These are phyloP conservation scores for Buddleja alternifolia DNA, from an alignment of 257 asterid genomes.

Conservation along the genomic window DNA sequence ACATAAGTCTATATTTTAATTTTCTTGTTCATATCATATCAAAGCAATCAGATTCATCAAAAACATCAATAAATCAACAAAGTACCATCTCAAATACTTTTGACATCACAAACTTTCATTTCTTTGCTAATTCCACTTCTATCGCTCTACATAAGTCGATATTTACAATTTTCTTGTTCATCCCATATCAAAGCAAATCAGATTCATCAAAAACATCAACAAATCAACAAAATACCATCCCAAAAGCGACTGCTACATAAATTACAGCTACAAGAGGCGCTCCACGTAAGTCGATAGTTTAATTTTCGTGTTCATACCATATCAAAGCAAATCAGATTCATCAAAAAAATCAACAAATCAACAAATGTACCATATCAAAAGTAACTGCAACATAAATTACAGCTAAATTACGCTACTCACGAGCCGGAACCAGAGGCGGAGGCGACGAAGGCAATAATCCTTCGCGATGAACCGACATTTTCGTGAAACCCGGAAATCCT, in stretches of 20 bases:
- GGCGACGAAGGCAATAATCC: constrained; percentile 46
- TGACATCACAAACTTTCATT: background rate
- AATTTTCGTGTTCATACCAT: too few species aligned
- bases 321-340: constrained; percentile 10
- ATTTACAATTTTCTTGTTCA: background rate
- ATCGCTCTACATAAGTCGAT: constrained; percentile 20
- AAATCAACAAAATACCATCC: background rate
- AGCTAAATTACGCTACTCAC: constrained; percentile 56
- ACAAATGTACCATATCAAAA: too few species aligned
- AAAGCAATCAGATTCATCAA: too few species aligned
- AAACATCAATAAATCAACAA: too few species aligned
- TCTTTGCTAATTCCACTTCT: constrained; percentile 4
- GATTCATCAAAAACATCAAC: constrained; percentile 11
- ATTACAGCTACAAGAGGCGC: constrained; percentile 30
- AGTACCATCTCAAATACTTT: background rate
- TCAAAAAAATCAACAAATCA: background rate
- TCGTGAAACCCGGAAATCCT: constrained; percentile 47
- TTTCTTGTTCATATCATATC: too few species aligned
- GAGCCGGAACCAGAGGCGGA: constrained; percentile 45
- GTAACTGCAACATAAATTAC: constrained; percentile 22
- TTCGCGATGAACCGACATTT: constrained; percentile 49
- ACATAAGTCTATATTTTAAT: constrained; percentile 20
- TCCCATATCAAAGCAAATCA: constrained; percentile 22
- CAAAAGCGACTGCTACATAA: constrained; percentile 19
- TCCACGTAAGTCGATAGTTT: too few species aligned